phyloP scores from a whole-genome alignment of 139 green algal species.

The Zygnema circumcarinatum region DNA sequence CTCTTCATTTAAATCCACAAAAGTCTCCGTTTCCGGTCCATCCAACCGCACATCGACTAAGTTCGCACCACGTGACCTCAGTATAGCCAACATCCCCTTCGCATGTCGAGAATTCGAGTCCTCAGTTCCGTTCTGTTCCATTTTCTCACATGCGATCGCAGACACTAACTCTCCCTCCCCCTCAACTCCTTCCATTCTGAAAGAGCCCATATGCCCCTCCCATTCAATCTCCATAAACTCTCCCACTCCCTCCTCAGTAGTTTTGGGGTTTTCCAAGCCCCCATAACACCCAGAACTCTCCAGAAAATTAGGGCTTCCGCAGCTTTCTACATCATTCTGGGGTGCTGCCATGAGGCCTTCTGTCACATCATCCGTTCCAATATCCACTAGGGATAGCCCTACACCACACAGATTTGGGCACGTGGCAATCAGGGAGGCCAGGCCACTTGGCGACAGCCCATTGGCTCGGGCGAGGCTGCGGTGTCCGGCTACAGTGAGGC shows the following conservation, averaged over 20 bases:
- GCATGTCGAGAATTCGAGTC: not conserved
- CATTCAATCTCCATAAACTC: too few relatives aligned
- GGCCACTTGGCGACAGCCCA: not conserved
- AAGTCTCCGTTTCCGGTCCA: not conserved
- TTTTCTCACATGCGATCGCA: not conserved
- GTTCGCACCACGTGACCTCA: not conserved
- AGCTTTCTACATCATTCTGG: not conserved
- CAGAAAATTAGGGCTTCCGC: not conserved
- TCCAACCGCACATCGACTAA: not conserved
- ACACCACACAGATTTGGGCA: not conserved
- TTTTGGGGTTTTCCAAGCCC: not conserved
- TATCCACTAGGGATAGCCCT: not conserved
- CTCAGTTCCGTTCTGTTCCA: not conserved
- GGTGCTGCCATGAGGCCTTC: not conserved
- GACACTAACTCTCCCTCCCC: not conserved
- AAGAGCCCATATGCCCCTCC: too few relatives aligned
- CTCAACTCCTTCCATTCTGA: not conserved
- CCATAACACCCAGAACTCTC: not conserved
- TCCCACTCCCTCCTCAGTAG: not conserved
- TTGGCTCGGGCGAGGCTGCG: not conserved
- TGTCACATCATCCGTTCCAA: not conserved
- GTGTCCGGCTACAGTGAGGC: not conserved
- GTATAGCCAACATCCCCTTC: not conserved
- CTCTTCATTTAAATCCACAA: not conserved
- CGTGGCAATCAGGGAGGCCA: not conserved